Evolutionary conservation across 1,139 yeast species (phyloP), one percentile per base, ranked within the genome.

Genomic region (Hyphopichia burtonii): DNA sequence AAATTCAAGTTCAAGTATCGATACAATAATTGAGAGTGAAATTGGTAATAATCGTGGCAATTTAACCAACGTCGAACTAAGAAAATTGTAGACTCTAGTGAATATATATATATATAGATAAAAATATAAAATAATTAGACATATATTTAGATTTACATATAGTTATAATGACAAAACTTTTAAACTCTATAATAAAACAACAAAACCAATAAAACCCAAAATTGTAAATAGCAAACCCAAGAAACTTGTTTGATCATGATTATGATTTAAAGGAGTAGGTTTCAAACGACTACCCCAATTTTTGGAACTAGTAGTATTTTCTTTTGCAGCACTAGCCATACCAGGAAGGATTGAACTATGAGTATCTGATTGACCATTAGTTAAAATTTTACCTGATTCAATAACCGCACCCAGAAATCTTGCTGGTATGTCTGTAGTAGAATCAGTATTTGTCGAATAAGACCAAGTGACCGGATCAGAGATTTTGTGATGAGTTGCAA

Each of bases 361-460:
- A n/a, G 14, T 32, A 23, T n/a, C 7, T 12, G 11, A 10, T 22
- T 34, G 41, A 2, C 51, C 50, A 6, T 65, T 56, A 5, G 62
- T 47, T 45, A 60, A 59, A 27, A 69, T 58, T 33, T 65, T 63
- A 4, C 71, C 71, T 25, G 65, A 59, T n/a, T 56, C 51, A 34
- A 69, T 58, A 15, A 60, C 45, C 4, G 59, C 56, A 2, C 71
- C 74, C 14, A 68, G 59, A 34, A 70, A 59, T 36, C 70, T 51
- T 5, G 69, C 67, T 1, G 76, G 75, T 4, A 69, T 59, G 10
- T 59, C 56, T 16, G 56, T 50, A 12, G 54, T 45, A 4, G 27
- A 8, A 25, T 25, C 28, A 25, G 28, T 25, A 10, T 5, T 20
- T 20, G 23, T 6, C 5, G 23, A 20, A 33, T 54, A 61, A 0